Conservation (phyloP, 163 green algal species). For the Prototheca cutis region DNA sequence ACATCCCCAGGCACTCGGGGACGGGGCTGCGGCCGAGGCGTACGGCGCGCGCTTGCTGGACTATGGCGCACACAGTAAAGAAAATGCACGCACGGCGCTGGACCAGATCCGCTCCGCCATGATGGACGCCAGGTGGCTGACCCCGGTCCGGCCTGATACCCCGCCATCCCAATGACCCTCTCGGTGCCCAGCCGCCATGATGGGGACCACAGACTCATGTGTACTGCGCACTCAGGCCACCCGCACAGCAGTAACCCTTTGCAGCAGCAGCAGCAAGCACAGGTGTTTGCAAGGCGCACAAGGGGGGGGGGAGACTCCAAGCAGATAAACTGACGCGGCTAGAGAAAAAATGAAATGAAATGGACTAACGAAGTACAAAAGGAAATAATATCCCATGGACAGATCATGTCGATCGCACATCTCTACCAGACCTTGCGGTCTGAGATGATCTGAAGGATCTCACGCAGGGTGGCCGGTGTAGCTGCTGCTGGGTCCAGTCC, state of each 20-base stretch:
- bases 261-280: too few relatives aligned
- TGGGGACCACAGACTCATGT: too few relatives aligned
- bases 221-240: too few relatives aligned
- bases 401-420: too few relatives aligned
- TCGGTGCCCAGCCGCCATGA: too few relatives aligned
- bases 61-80: conserved; percentile 51
- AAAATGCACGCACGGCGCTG: conserved; percentile 58
- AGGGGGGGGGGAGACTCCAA: too few relatives aligned
- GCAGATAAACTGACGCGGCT: too few relatives aligned
- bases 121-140: background rate
- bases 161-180: background rate
- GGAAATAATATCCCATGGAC: too few relatives aligned
- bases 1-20: conserved; percentile 42
- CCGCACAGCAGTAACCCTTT: too few relatives aligned
- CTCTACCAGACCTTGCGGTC: conserved; percentile 8
- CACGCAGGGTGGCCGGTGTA: background rate
- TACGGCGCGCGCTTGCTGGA: conserved; percentile 64
- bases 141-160: background rate
- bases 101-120: conserved; percentile 38
- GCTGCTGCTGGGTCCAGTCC: conserved; percentile 1
- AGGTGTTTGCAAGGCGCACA: too few relatives aligned
- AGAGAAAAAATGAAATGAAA: too few relatives aligned
- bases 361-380: too few relatives aligned
- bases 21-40: conserved; percentile 41
- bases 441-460: background rate